These are phyloP conservation scores for Guadua angustifolia DNA, from an alignment of 176 grass and related monocot genomes.

Conservation along the genomic window DNA sequence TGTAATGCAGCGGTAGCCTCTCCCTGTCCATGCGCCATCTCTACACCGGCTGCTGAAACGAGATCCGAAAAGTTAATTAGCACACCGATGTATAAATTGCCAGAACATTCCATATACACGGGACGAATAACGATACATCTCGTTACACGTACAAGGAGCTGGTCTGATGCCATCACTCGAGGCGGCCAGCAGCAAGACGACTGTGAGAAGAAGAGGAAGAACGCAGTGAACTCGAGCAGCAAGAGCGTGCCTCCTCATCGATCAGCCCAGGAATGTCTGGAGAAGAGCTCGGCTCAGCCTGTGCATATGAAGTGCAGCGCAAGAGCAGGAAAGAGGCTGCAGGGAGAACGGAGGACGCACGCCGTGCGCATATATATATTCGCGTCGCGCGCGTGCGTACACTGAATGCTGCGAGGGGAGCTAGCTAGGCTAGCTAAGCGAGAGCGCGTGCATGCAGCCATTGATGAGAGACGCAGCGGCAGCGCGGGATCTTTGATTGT, in stretches of 20 bases:
- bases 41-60: neutral
- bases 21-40: neutral
- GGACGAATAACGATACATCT: neutral
- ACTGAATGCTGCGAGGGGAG: neutral
- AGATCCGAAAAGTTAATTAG: neutral
- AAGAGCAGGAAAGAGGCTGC: neutral
- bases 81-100: neutral
- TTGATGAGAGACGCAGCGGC: constrained; percentile 54
- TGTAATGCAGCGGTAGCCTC: neutral
- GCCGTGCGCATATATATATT: neutral
- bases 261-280: neutral
- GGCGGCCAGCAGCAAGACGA: constrained; percentile 41
- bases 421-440: neutral
- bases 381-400: neutral
- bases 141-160: constrained; percentile 45
- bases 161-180: constrained; percentile 46
- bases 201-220: constrained; percentile 2
- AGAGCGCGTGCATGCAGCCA: neutral
- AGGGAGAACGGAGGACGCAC: neutral
- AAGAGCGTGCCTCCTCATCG: constrained; percentile 43
- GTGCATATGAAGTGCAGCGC: neutral
- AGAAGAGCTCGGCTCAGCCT: neutral
- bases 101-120: too few species aligned
- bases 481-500: constrained; percentile 61
- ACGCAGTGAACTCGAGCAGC: constrained; percentile 2